Conservation (phyloP, 2,329 filamentous ascomycete species). For the Aspergillus sp. region DNA sequence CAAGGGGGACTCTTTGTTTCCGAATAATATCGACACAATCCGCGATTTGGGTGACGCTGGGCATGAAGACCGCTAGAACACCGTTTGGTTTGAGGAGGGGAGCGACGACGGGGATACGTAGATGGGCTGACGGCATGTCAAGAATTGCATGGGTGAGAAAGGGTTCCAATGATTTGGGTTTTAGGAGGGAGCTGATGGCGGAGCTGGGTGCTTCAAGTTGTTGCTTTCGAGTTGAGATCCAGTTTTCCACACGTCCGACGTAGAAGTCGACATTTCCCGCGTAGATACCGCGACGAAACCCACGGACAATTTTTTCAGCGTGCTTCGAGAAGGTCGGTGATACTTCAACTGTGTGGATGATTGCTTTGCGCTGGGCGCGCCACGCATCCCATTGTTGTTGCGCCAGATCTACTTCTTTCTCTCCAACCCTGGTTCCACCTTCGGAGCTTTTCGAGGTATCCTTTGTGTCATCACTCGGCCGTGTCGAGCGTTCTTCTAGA, state of each 20-base stretch:
- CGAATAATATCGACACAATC: conserved; percentile 60
- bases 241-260: conserved; percentile 63
- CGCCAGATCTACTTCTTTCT: background rate
- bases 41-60: conserved; percentile 75
- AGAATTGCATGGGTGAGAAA: conserved; percentile 73
- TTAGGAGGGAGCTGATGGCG: conserved; percentile 16
- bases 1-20: conserved; percentile 55
- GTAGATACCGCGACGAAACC: conserved; percentile 71
- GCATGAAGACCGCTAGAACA: conserved; percentile 68
- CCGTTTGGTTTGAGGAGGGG: conserved; percentile 63
- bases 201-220: conserved; percentile 27
- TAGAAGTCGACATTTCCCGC: conserved; percentile 71
- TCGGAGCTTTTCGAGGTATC: background rate
- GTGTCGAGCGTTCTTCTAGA: conserved; percentile 24
- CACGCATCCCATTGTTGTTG: conserved; percentile 48
- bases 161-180: conserved; percentile 37
- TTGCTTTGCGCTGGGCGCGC: conserved; percentile 57
- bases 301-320: conserved; percentile 63
- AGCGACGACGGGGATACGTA: conserved; percentile 46
- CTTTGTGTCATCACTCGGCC: conserved; percentile 24
- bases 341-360: conserved; percentile 75
- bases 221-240: conserved; percentile 56
- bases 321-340: conserved; percentile 61
- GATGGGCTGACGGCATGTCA: conserved; percentile 67
- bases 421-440: conserved; percentile 6